Evolutionary conservation across 2,329 filamentous ascomycete genomes (phyloP), one percentile per base, ranked within the genome.

Genomic region (Stromatinia cepivora): DNA sequence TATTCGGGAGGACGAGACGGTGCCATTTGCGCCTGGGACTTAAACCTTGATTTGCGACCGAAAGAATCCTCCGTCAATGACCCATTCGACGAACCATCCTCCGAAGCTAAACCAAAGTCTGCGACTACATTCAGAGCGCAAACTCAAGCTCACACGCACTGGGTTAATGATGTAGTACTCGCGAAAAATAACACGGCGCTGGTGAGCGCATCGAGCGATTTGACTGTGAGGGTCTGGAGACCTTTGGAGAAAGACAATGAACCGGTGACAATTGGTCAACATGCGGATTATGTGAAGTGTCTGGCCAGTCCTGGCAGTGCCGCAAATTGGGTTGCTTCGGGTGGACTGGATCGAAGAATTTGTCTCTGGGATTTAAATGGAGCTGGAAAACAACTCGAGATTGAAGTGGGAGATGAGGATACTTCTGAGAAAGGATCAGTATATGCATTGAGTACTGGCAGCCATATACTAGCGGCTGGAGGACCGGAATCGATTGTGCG

Each of bases 1-100:
- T 99, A 98, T 82, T 97, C 95, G 58, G 95, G 93, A 74, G 95
- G 95, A 71, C 90, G 95, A 78, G 95, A 99, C 81, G 95, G 95
- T 75, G 91, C 95, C 64, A 90, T 99, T 74, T 99, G 95, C 82
- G 93, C 94, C 71, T 99, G 95, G 95, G 90, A 98, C 80, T 83
- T 97, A 66, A 87, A 92, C 76, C 87, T 92, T 77, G 86, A 93
- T 78, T 83, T 92, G 72, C 82, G 82, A 57, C 69, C 64, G 42
- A 67, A 70, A 57, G 68, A 68, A 52, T 67, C 69, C 22, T 20
- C 52, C 7, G 45, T 68, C 25, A 75, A 77, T 25, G 75, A 78
- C 53, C 76, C 76, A 25, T 79, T 79, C 67, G 76, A 78, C 45
- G 75, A 77, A 50, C 73, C 75, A 45, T 70, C 72, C 5, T 70